A percentile compares a stretch with the other conserved stretches of the same genome.
Evolutionary conservation across 2,329 filamentous ascomycete genomes (phyloP).

Genomic region (Teratosphaeria zuluensis): DNA sequence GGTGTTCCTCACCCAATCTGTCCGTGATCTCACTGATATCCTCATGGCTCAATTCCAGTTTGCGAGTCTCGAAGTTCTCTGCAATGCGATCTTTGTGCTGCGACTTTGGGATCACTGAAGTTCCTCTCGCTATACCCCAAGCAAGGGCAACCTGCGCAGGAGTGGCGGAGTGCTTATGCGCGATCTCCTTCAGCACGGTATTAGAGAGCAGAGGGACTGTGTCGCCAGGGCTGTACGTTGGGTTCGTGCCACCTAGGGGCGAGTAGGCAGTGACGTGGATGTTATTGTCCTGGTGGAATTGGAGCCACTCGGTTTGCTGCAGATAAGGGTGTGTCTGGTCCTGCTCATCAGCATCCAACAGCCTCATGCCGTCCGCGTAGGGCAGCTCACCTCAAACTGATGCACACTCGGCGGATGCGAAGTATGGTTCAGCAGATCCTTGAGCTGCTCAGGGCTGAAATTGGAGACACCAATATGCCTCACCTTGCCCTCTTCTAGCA

Average conservation of each 20-base stretch:
- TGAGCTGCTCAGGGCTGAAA: slow-evolving; percentile 47
- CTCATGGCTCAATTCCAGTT: slow-evolving; percentile 29
- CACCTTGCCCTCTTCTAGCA: slow-evolving; percentile 51
- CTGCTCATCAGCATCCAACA: slow-evolving; percentile 5
- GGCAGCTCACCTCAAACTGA: slow-evolving; percentile 46
- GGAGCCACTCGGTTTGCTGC: slow-evolving; percentile 44
- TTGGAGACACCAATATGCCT: slow-evolving; percentile 71
- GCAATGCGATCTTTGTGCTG: slow-evolving; percentile 33
- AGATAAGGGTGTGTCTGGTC: slow-evolving; percentile 56
- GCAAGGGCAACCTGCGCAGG: slow-evolving; percentile 37
- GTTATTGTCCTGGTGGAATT: slow-evolving; percentile 40
- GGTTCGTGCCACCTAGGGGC: slow-evolving; percentile 39
- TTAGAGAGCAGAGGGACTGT: slow-evolving; percentile 33
- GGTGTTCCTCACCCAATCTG: slow-evolving; percentile 22
- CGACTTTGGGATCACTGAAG: slow-evolving; percentile 44
- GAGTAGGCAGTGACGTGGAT: slow-evolving; percentile 47
- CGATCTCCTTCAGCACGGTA: slow-evolving; percentile 30
- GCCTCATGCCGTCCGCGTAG: not conserved
- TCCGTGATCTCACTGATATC: slow-evolving; percentile 25
- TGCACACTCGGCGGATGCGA: slow-evolving; percentile 59
- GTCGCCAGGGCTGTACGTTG: slow-evolving; percentile 31
- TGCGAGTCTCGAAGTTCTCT: slow-evolving; percentile 33
- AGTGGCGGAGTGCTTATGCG: slow-evolving; percentile 32
- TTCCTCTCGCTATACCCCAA: slow-evolving; percentile 41
- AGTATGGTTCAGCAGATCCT: slow-evolving; percentile 46